Base-by-base conservation (phyloP, 495 filamentous ascomycete genomes). In the Chaetomium tenue region DNA sequence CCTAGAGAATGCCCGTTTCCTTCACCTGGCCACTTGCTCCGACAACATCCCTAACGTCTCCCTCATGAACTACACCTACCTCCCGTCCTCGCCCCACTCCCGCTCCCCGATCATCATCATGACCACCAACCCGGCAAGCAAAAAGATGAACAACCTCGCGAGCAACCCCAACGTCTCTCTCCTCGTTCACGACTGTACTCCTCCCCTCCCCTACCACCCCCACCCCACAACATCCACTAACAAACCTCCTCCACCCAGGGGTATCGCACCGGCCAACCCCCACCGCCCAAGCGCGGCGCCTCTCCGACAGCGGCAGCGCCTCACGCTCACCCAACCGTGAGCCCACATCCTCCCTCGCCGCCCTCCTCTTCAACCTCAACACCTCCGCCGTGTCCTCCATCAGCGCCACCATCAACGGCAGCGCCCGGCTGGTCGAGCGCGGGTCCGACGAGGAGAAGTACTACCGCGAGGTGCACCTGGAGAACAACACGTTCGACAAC, bases 21-120 rank as follows among this genome's bases (percentile, higher is more conserved):
- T 98, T 63, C 95, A 98, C 75, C 88, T 98, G 37, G 93, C 94
- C 66, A 98, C 94, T 62, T 93, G 88, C 76, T 84, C 84, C 74
- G 82, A 86, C 69, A 86, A 93, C 74, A 84, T 85, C 69, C 94
- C 94, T 18, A 94, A 98, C 78, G 90, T 98, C 73, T 93, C 91
- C 28, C 87, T 98, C 67, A 98, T 98, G 94, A 97, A 96, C 79
- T 98, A 97, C 81, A 97, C 94, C 71, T 98, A 96, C 79, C 90
- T 98, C 59, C 89, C 93, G 20, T 86, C 84, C 0, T 90, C 91
- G 7, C 91, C 92, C 20, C 93, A 87, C 77, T 83, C 86, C 40
- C 78, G 82, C 18, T 12, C 55, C 60, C 91, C 90, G 23, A 87
- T 87, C 60, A 93, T 97, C 67, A 88, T 97, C 76, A 96, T 97